Evolutionary conservation across 108 stramenopile genomes (phyloP), one percentile per base, ranked within the genome.

Genomic region (Pseudonitzschia multiseries): DNA sequence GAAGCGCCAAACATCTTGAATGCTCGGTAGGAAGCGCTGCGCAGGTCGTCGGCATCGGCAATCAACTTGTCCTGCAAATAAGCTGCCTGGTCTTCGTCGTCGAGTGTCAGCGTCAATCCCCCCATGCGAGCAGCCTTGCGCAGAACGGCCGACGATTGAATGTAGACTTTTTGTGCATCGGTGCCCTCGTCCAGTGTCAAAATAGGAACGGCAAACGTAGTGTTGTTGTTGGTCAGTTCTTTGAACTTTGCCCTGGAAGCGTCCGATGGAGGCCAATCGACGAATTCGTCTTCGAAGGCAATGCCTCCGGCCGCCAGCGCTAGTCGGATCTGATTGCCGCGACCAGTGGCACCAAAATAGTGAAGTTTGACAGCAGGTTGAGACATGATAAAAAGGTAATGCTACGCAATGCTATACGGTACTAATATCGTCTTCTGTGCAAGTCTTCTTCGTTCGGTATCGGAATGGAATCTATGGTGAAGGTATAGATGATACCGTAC

Each of bases 31-130:
- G 71, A 44, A 24, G 41, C 61, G 1, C 26, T 32, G 8, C 80
- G 76, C 15, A 81, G 60, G 53, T 77, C 76, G 27, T 81, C 80
- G 9, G 72, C 71, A 63, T 81, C 80, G 21, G 71, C 80, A 18
- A 81, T 42, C 20, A 73, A 15, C 43, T 73, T 72, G 61, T 81
- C 80, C 22, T 31, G 33, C 48, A 77, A 12, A 57, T 77, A 81
- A 33, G 68, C 18, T 32, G 48, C 76, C 57, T 70, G 24, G 14
- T 43, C 65, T 5, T 68, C 59, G 26, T 70, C 61, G 18, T 46
- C 42, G 42, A 48, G 66, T 2, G 57, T 70, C 24, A 75, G 71
- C 66, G 46, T 68, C 40, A 76, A 41, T 24, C 46, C 65, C 21
- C 80, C 76, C 68, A 77, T 60, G 17, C 76, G 41, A 40, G 46